Percentiles rank a stretch among this genome's conserved stretches.
These are phyloP conservation scores for Sherardia arvensis DNA, from an alignment of 257 asterid species.

Conservation along the genomic window DNA sequence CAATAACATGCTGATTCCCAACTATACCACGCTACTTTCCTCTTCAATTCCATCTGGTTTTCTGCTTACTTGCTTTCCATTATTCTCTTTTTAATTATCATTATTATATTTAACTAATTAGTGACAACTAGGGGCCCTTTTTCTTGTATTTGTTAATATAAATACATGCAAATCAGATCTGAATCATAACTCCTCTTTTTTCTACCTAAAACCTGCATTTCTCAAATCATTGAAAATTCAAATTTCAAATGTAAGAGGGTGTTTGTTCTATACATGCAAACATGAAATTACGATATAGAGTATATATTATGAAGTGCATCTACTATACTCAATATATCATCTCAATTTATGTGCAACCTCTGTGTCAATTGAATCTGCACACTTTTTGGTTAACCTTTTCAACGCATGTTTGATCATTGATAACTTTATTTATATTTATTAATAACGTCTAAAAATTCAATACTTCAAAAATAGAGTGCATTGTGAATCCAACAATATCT, in stretches of 20 bases:
- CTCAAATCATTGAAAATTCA: background rate
- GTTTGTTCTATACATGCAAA: background rate
- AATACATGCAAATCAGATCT: background rate
- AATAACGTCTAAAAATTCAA: too few relatives aligned
- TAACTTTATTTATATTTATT: too few relatives aligned
- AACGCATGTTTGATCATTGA: too few relatives aligned
- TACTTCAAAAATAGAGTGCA: too few relatives aligned
- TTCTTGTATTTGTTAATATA: too few relatives aligned
- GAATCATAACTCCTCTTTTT: background rate
- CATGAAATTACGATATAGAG: background rate
- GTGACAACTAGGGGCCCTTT: background rate
- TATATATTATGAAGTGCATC: too few relatives aligned
- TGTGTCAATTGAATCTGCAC: too few relatives aligned
- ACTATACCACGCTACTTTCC: background rate
- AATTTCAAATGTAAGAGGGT: background rate
- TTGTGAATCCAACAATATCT: too few relatives aligned
- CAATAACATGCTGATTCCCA: background rate
- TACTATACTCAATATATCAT: too few relatives aligned
- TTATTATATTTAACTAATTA: too few relatives aligned
- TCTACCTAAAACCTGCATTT: background rate
- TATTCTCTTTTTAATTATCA: background rate
- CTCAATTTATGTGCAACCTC: too few relatives aligned
- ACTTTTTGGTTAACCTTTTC: too few relatives aligned
- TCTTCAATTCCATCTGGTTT: background rate
- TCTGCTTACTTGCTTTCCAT: background rate